Evolutionary conservation across 139 green algal species (phyloP).

Genomic region (Closterium sp.): DNA sequence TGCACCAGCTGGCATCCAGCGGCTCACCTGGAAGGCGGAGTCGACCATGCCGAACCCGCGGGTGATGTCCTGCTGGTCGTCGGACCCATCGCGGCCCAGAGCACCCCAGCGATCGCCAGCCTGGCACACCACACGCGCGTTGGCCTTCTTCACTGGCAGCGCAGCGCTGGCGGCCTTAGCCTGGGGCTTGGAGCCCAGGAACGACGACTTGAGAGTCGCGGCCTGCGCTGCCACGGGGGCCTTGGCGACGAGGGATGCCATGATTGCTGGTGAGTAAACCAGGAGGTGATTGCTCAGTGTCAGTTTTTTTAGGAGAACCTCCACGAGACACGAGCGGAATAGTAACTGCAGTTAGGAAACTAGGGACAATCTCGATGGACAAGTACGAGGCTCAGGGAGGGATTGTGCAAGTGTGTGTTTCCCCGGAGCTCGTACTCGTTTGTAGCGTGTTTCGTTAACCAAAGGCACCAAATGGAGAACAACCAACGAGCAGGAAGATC

Average conservation of each 20-base stretch:
- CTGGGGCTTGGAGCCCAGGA: neutral
- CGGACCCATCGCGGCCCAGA: slow-evolving; percentile 88
- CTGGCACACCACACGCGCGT: neutral
- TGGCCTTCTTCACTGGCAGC: neutral
- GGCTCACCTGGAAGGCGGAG: slow-evolving; percentile 77
- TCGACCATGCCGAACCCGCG: slow-evolving; percentile 91
- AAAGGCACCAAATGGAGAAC: neutral
- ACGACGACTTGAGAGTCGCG: neutral
- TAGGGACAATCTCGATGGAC: too few species aligned
- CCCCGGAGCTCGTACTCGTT: neutral
- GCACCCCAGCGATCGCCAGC: slow-evolving; percentile 70
- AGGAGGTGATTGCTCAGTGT: too few species aligned
- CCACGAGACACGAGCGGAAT: neutral
- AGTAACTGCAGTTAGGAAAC: neutral
- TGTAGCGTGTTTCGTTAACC: neutral
- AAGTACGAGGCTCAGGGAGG: too few species aligned
- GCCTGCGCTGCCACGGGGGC: neutral
- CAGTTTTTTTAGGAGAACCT: too few species aligned
- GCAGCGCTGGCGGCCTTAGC: neutral
- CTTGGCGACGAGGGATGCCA: neutral
- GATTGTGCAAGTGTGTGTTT: too few species aligned
- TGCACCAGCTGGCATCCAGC: neutral
- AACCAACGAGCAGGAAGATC: neutral
- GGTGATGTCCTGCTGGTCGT: slow-evolving; percentile 95
- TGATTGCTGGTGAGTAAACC: neutral